Conservation (phyloP, 2,329 filamentous ascomycete species). For the Calonectria pauciramosa region DNA sequence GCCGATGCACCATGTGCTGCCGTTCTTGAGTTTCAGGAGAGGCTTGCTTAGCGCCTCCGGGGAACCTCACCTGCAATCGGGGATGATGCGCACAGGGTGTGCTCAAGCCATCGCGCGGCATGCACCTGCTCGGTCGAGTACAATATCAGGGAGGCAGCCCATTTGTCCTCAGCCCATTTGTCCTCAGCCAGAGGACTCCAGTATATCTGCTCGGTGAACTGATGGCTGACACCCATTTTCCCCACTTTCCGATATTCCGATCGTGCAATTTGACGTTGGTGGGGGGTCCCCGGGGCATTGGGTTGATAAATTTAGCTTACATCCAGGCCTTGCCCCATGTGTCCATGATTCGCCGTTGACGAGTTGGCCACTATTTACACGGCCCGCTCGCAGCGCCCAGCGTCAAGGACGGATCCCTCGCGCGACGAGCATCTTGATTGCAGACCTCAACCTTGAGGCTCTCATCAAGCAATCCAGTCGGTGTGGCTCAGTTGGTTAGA, state of each 20-base stretch:
- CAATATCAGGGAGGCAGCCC: background rate
- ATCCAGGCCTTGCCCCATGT: too few species aligned
- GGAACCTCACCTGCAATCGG: background rate
- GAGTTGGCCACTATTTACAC: background rate
- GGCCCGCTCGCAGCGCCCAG: too few species aligned
- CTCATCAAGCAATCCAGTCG: background rate
- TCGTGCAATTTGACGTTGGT: too few species aligned
- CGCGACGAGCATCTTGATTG: background rate
- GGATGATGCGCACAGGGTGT: background rate
- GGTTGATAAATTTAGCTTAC: too few species aligned
- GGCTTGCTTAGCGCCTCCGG: background rate
- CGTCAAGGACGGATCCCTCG: too few species aligned
- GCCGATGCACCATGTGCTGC: background rate
- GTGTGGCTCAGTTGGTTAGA: constrained; percentile 14
- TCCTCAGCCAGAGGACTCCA: too few species aligned
- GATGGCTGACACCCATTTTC: too few species aligned
- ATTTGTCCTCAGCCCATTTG: too few species aligned
- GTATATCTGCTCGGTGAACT: too few species aligned
- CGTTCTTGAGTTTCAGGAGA: background rate
- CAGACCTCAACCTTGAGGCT: background rate
- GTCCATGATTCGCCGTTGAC: too few species aligned
- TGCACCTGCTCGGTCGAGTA: background rate
- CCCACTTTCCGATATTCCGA: too few species aligned
- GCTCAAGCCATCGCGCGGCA: background rate
- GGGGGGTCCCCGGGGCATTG: too few species aligned